phyloP scores from a whole-genome alignment of 345 rosid species.

The Rhizophora mangle region DNA sequence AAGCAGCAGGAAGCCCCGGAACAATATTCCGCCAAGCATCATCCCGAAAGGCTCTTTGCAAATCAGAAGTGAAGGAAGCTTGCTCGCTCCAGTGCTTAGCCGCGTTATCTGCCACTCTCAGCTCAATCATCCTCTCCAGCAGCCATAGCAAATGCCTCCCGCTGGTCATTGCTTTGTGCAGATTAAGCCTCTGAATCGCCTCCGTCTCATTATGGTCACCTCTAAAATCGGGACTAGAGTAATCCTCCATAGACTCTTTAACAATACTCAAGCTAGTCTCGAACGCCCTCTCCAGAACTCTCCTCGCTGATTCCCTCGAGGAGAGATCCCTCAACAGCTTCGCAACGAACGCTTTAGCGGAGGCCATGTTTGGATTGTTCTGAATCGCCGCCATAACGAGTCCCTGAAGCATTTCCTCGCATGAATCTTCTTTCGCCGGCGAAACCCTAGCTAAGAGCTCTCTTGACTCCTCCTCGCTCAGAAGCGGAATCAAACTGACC shows the following conservation, averaged over 20 bases:
- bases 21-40: conserved; percentile 68
- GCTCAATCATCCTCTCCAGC: conserved; percentile 76
- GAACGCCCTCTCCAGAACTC: conserved; percentile 56
- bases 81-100: conserved; percentile 72
- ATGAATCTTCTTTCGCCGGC: conserved; percentile 31
- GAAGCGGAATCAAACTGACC: conserved; percentile 39
- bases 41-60: conserved; percentile 59
- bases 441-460: conserved; percentile 55
- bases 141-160: conserved; percentile 63
- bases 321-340: conserved; percentile 58
- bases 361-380: conserved; percentile 50
- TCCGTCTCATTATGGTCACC: conserved; percentile 70
- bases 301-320: conserved; percentile 47
- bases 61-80: conserved; percentile 48
- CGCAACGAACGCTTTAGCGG: conserved; percentile 59
- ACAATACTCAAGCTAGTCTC: conserved; percentile 49
- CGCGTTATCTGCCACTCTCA: conserved; percentile 59
- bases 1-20: conserved; percentile 52
- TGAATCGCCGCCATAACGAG: conserved; percentile 47
- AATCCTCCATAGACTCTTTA: conserved; percentile 66
- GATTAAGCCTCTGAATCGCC: conserved; percentile 62
- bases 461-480: conserved; percentile 46
- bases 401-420: conserved; percentile 64
- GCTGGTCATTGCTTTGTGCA: conserved; percentile 59
- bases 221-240: conserved; percentile 65